A percentile compares a stretch with the other conserved stretches of the same genome.
Evolutionary conservation across 2,329 filamentous ascomycete species (phyloP).

Genomic region (Ophiostoma novo-ulmi): DNA sequence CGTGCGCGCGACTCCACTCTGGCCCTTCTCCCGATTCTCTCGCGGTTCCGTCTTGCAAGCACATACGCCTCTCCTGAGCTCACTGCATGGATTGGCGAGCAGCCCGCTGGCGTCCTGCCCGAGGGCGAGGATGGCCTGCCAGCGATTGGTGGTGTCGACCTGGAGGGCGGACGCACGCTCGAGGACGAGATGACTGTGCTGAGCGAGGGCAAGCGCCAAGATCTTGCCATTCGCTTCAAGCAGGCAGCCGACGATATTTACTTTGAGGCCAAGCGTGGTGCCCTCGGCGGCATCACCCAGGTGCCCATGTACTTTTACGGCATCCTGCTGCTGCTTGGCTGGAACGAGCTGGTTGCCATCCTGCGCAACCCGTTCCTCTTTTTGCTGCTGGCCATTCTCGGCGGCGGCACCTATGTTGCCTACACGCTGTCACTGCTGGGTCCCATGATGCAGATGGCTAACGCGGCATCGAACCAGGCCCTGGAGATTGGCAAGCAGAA

Average conservation of each 20-base stretch:
- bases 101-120: conserved; percentile 66
- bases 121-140: conserved; percentile 86
- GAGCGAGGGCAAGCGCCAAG: conserved; percentile 81
- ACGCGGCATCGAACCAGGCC: conserved; percentile 80
- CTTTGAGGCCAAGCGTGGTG: conserved; percentile 94
- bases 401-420: conserved; percentile 75
- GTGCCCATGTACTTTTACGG: conserved; percentile 94
- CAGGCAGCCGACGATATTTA: conserved; percentile 97
- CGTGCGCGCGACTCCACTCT: conserved; percentile 88
- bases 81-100: conserved; percentile 72
- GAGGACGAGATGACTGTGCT: conserved; percentile 97
- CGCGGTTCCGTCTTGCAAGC: conserved; percentile 71
- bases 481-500: conserved; percentile 88
- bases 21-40: conserved; percentile 80
- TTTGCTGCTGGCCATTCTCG: conserved; percentile 73
- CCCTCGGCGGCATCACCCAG: conserved; percentile 90
- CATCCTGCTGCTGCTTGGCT: conserved; percentile 82
- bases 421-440: conserved; percentile 94
- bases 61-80: conserved; percentile 77
- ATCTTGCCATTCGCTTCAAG: conserved; percentile 92
- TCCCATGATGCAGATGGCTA: conserved; percentile 91
- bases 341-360: conserved; percentile 91
- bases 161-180: conserved; percentile 87
- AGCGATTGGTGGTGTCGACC: conserved; percentile 89
- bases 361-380: conserved; percentile 24